Evolutionary conservation across 2,329 filamentous ascomycete species (phyloP).

Genomic region (Aspergillus pseudoglaucus): DNA sequence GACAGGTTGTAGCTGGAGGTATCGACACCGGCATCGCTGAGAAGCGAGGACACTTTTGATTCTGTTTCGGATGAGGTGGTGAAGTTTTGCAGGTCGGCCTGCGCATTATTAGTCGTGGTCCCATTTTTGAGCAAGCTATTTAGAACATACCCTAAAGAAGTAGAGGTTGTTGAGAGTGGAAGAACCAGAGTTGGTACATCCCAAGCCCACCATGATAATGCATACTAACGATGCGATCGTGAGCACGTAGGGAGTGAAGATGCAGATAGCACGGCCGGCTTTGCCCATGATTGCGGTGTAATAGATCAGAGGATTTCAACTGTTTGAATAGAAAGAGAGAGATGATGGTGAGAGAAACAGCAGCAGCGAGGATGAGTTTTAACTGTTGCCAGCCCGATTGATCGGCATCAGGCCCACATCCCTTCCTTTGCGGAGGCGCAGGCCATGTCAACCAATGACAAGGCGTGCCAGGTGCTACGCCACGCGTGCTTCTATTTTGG

Average conservation of each 20-base stretch:
- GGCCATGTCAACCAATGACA: constrained; percentile 13
- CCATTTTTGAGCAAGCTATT: too few relatives aligned
- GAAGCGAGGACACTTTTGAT: constrained; percentile 22
- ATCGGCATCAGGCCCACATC: neutral
- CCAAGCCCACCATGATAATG: constrained; percentile 52
- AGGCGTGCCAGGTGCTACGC: constrained; percentile 9
- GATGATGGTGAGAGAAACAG: constrained; percentile 2
- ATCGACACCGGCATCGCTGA: constrained; percentile 29
- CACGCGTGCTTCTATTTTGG: constrained; percentile 22
- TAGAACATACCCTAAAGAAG: constrained; percentile 45
- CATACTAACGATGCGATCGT: constrained; percentile 72
- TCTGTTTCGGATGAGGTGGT: constrained; percentile 39
- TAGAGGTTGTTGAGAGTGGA: constrained; percentile 46
- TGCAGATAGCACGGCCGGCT: constrained; percentile 74
- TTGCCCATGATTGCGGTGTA: constrained; percentile 52
- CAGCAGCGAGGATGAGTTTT: constrained; percentile 4
- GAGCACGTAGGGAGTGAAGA: constrained; percentile 76
- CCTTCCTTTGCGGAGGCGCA: neutral
- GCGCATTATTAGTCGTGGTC: neutral
- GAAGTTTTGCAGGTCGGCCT: constrained; percentile 53
- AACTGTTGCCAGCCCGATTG: neutral
- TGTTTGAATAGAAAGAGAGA: neutral
- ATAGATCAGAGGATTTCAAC: too few relatives aligned
- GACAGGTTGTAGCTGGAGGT: constrained; percentile 33
- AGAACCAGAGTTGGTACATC: constrained; percentile 48